Evolutionary conservation across 139 green algal genomes (phyloP).

Genomic region (Coelastrella sp.): DNA sequence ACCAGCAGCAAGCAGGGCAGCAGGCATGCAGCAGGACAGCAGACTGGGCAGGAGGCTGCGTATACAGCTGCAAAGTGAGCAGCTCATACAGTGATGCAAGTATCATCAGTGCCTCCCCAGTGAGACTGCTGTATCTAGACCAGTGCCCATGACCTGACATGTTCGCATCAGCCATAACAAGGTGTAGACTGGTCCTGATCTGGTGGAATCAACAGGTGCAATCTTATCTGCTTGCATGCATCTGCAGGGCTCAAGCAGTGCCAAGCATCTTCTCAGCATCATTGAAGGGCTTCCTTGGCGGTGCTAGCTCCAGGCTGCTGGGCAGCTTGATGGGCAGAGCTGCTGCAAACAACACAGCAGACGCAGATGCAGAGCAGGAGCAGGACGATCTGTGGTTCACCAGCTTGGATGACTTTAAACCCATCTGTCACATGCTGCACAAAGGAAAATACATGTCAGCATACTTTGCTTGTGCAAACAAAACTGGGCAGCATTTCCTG

Average conservation of each 20-base stretch:
- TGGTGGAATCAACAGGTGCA: neutral
- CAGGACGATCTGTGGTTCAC: conserved; percentile 58
- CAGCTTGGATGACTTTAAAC: conserved; percentile 59
- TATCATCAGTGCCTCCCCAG: no score
- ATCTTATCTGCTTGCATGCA: neutral
- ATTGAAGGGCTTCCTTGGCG: conserved; percentile 39
- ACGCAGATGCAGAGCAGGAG: conserved; percentile 19
- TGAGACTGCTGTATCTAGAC: no score
- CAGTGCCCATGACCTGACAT: neutral
- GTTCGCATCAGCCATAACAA: neutral
- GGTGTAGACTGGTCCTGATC: neutral
- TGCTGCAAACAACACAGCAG: neutral
- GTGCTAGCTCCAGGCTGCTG: conserved; percentile 36
- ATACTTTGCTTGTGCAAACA: conserved; percentile 60
- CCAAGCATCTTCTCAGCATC: conserved; percentile 25
- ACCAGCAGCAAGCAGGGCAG: neutral
- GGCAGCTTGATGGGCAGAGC: neutral
- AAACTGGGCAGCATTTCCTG: conserved; percentile 60
- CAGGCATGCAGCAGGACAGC: neutral
- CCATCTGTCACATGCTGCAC: conserved; percentile 61
- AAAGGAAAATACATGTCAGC: conserved; percentile 46
- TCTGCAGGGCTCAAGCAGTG: neutral
- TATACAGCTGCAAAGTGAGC: neutral
- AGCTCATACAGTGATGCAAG: no score
- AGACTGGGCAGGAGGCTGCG: neutral